A percentile compares a stretch with the other conserved stretches of the same genome.
These are phyloP conservation scores for Candida sp. DNA, from an alignment of 1,139 yeast species.

Conservation along the genomic window DNA sequence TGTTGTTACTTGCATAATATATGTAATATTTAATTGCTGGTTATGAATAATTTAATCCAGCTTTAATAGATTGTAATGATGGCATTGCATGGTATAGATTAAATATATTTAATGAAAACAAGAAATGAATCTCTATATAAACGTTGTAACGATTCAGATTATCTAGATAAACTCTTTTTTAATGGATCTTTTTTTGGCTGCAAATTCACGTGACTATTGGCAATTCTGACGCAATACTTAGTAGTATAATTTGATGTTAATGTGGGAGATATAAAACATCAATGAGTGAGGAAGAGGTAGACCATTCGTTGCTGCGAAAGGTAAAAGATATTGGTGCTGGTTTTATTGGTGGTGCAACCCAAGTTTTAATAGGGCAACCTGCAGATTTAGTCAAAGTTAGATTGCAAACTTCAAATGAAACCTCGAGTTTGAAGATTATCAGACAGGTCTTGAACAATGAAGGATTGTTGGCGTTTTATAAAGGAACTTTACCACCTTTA, in stretches of 20 bases:
- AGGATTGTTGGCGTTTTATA: conserved; percentile 61
- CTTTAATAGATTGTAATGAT: too few species aligned
- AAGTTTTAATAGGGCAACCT: conserved; percentile 74
- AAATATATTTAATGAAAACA: too few species aligned
- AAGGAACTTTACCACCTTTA: conserved; percentile 44
- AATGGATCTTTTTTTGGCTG: not conserved
- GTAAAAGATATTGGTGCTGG: conserved; percentile 58
- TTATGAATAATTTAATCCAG: too few species aligned
- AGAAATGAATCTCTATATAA: too few species aligned
- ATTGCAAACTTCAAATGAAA: conserved; percentile 48
- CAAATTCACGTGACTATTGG: conserved; percentile 6
- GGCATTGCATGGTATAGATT: too few species aligned
- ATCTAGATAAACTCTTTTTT: too few species aligned
- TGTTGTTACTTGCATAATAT: too few species aligned
- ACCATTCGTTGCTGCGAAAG: conserved; percentile 52
- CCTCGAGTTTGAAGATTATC: conserved; percentile 47
- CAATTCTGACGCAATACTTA: conserved; percentile 4
- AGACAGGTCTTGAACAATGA: conserved; percentile 55
- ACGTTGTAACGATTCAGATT: too few species aligned
- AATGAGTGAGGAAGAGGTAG: conserved; percentile 22
- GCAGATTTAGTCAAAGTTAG: conserved; percentile 68
- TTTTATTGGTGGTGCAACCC: conserved; percentile 57
- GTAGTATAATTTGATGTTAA: too few species aligned
- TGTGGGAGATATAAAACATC: not conserved
- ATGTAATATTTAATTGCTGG: too few species aligned